Evolutionary conservation across 2,329 filamentous ascomycete genomes (phyloP).

Genomic region (Fusarium sp.): DNA sequence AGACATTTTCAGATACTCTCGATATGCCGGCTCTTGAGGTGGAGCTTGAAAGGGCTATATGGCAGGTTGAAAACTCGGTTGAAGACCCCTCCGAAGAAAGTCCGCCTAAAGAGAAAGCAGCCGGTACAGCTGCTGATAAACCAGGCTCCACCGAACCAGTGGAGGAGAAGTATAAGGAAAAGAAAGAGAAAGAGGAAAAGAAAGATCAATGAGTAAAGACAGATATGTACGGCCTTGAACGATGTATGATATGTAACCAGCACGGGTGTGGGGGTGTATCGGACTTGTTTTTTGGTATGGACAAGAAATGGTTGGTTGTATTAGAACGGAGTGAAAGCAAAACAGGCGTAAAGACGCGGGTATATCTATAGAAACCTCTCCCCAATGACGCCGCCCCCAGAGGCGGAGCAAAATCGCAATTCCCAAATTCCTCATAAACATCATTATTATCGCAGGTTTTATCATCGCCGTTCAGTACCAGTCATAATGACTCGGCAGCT

Average conservation of each 20-base stretch:
- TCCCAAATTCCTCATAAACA: conserved; percentile 34
- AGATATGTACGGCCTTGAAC: conserved; percentile 25
- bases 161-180: conserved; percentile 36
- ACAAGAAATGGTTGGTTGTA: conserved; percentile 28
- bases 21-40: conserved; percentile 78
- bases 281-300: conserved; percentile 24
- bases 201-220: conserved; percentile 42
- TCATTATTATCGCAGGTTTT: conserved; percentile 10
- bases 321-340: conserved; percentile 36
- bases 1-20: conserved; percentile 72
- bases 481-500: conserved; percentile 47
- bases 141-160: conserved; percentile 27
- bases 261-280: conserved; percentile 25
- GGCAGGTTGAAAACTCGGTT: conserved; percentile 75
- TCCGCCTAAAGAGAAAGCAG: conserved; percentile 30
- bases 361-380: conserved; percentile 50
- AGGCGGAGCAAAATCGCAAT: conserved; percentile 39
- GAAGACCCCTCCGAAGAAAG: conserved; percentile 53
- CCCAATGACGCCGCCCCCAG: conserved; percentile 39
- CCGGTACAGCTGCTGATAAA: conserved; percentile 29
- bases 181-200: conserved; percentile 28
- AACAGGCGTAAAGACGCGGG: conserved; percentile 44
- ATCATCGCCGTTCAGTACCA: conserved; percentile 5
- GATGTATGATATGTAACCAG: conserved; percentile 48
- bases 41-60: conserved; percentile 82